Evolutionary conservation across 192 early-diverging fungal species (phyloP), one percentile per base, ranked within the genome.

Genomic region (Phycomyces blakesleeanus): DNA sequence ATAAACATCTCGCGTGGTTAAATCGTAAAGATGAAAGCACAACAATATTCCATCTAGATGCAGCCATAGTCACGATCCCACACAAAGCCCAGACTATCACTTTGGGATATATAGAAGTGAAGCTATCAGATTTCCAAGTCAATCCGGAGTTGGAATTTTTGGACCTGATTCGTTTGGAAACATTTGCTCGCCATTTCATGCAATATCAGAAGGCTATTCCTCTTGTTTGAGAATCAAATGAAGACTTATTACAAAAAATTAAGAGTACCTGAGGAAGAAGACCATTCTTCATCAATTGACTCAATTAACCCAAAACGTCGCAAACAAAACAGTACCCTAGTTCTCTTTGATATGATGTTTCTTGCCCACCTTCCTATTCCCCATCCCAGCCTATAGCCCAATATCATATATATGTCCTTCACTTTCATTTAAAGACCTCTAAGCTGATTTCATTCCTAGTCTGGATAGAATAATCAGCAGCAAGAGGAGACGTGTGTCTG

Each of bases 1-100:
- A 56, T 7, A 56, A 56, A 18, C 55, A 5, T 5, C 27, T 56
- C 55, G 4, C 29, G 26, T 56, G 29, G 55, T 26, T 56, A 56
- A 56, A 56, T 26, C 55, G 55, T 38, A 56, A 56, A 56, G 55
- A 56, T 56, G 55, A 56, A 8, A 56, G 29, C 27, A 56, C 55
- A 38, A 11, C 55, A 18, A 26, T 34, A 56, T 56, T 20, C 27
- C 20, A 26, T 11, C 29, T 26, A 56, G 55, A 56, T 56, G 55
- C 55, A 18, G 29, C 29, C 5, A 56, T 18, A 7, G 27, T 34
- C 7, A 26, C 29, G 55, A 26, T 56, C 5, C 55, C 8, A 18
- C 55, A 34, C 15, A 56, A 56, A 56, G 55, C 55, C 1, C 25
- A 56, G 9, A 56, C 5, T 56, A 7, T 56, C 3, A 56, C 55